Evolutionary conservation across 1,139 yeast species (phyloP).

Genomic region (Debaryomyces singareniensis): DNA sequence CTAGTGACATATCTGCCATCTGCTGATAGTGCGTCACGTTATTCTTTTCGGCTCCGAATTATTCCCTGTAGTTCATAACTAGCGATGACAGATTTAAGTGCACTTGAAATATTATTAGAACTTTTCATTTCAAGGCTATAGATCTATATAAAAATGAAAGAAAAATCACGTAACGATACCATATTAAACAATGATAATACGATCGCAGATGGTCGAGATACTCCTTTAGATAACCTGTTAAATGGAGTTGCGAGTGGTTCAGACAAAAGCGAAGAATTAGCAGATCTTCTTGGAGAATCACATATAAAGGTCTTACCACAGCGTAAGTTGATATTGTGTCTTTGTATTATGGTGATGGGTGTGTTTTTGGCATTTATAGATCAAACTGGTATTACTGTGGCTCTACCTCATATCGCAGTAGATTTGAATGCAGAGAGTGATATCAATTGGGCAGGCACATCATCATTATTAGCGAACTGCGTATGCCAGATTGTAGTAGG

Average conservation of each 20-base stretch:
- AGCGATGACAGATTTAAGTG: no score
- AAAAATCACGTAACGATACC: no score
- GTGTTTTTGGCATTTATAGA: conserved; percentile 26
- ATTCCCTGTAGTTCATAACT: no score
- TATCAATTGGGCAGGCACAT: conserved; percentile 49
- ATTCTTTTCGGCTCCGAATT: no score
- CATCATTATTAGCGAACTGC: conserved; percentile 39
- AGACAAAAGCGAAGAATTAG: conserved; percentile 15
- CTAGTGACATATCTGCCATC: no score
- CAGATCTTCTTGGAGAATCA: conserved; percentile 30
- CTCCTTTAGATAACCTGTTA: neutral
- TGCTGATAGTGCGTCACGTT: no score
- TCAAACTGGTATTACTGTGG: conserved; percentile 39
- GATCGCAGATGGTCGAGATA: neutral
- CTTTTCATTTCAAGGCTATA: no score
- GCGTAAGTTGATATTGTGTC: conserved; percentile 22
- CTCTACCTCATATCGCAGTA: conserved; percentile 28
- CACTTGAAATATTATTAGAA: no score
- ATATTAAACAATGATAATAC: neutral
- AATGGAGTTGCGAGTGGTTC: no score
- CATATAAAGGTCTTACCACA: conserved; percentile 30
- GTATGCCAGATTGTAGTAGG: conserved; percentile 43
- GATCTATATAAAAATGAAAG: no score
- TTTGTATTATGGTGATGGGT: conserved; percentile 7
- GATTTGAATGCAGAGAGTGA: conserved; percentile 31